These are phyloP conservation scores for Amphichorda felina DNA, from an alignment of 2,329 filamentous ascomycete species.

Conservation along the genomic window DNA sequence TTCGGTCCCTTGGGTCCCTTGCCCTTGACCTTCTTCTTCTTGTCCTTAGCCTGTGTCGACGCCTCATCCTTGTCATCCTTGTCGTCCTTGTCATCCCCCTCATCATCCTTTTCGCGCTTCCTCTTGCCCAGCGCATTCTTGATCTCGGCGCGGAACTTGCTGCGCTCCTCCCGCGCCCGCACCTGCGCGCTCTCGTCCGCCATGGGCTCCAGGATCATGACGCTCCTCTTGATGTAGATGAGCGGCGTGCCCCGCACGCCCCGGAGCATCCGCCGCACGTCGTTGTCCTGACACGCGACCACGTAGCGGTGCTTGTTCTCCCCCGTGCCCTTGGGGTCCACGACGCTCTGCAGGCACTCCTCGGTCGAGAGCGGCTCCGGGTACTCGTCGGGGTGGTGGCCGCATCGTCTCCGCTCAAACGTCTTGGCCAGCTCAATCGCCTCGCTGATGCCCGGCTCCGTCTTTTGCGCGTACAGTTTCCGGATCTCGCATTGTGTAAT, in stretches of 20 bases:
- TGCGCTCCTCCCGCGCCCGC: constrained; percentile 56
- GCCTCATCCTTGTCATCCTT: constrained; percentile 21
- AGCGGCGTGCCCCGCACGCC: constrained; percentile 61
- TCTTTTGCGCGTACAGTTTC: constrained; percentile 57
- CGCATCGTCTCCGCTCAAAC: constrained; percentile 65
- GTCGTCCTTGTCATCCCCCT: constrained; percentile 21
- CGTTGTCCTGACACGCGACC: constrained; percentile 60
- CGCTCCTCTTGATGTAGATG: constrained; percentile 66
- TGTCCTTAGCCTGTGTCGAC: constrained; percentile 7
- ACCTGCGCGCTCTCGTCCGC: constrained; percentile 51
- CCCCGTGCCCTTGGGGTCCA: constrained; percentile 62
- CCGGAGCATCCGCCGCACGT: constrained; percentile 51
- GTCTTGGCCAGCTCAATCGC: constrained; percentile 66
- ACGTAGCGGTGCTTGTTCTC: constrained; percentile 72
- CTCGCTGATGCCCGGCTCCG: constrained; percentile 36
- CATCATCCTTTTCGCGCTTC: constrained; percentile 34
- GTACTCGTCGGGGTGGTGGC: constrained; percentile 62
- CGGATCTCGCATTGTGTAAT: constrained; percentile 75
- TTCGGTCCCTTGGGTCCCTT: constrained; percentile 59
- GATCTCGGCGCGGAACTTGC: constrained; percentile 62
- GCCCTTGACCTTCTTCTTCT: constrained; percentile 43
- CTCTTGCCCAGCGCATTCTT: constrained; percentile 37
- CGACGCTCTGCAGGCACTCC: constrained; percentile 62
- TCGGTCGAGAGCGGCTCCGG: constrained; percentile 56
- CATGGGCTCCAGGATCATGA: constrained; percentile 66